Conservation (phyloP, 2,329 filamentous ascomycete species). For the Neofusicoccum kwambonambiense region DNA sequence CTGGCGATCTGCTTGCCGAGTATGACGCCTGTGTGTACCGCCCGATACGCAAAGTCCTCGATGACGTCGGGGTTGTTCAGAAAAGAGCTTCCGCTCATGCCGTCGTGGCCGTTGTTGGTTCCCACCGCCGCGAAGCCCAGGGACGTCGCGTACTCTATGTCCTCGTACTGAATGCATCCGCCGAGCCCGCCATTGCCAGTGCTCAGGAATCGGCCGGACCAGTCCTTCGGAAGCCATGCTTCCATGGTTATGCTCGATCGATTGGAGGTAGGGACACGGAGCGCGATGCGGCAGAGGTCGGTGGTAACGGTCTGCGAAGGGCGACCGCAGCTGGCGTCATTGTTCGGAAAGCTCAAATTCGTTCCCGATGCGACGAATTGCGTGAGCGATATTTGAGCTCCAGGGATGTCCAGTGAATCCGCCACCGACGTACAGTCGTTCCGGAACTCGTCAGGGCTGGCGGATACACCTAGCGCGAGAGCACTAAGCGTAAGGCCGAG, state of each 20-base stretch:
- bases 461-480: neutral
- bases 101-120: conserved; percentile 45
- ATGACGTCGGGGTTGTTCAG: conserved; percentile 43
- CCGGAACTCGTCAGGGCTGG: neutral
- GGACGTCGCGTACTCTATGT: conserved; percentile 37
- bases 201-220: conserved; percentile 40
- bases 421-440: neutral
- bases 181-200: conserved; percentile 43
- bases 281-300: conserved; percentile 43
- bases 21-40: conserved; percentile 41
- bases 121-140: conserved; percentile 42
- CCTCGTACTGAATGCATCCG: conserved; percentile 39
- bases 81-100: conserved; percentile 46
- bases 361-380: conserved; percentile 39
- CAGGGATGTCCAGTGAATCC: conserved; percentile 27
- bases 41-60: conserved; percentile 49
- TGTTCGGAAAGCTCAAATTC: neutral
- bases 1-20: conserved; percentile 43
- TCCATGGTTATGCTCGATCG: conserved; percentile 44
- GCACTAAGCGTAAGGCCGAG: neutral
- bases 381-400: conserved; percentile 37
- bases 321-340: conserved; percentile 27
- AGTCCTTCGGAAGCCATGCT: conserved; percentile 44
- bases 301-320: conserved; percentile 35
- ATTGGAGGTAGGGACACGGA: conserved; percentile 43